Conservation (phyloP, 192 early-diverging fungal genomes). For the Chytriomyces sp. region DNA sequence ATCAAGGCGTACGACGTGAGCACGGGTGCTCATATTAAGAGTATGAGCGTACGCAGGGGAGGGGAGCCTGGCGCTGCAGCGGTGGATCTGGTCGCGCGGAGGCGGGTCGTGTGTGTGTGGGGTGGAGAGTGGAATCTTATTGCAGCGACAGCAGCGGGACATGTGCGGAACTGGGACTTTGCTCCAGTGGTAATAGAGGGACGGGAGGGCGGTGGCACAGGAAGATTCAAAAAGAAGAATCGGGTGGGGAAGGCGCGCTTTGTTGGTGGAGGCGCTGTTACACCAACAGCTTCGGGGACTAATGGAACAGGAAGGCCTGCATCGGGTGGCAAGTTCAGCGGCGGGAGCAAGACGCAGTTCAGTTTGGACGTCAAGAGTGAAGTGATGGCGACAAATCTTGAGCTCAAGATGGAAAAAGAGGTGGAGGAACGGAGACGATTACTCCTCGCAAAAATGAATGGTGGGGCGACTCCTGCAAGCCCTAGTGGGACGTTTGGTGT, state of each 20-base stretch:
- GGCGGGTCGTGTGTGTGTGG: constrained; percentile 2
- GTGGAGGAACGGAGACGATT: constrained; percentile 9
- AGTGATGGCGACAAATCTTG: not conserved
- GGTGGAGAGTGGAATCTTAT: constrained; percentile 25
- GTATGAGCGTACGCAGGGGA: constrained; percentile 1
- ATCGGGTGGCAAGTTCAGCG: not conserved
- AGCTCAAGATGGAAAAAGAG: constrained; percentile 9
- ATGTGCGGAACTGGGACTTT: constrained; percentile 33
- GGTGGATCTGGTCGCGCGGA: not conserved
- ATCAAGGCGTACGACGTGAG: constrained; percentile 11
- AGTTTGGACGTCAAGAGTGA: constrained; percentile 14
- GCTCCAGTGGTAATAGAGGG: not conserved
- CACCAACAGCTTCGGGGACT: not conserved
- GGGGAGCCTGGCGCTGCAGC: constrained; percentile 6
- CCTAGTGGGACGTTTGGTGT: not conserved
- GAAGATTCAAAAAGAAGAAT: not conserved
- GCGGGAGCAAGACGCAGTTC: constrained; percentile 13
- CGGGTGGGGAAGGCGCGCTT: not conserved
- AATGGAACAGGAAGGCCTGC: not conserved
- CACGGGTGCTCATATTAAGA: constrained; percentile 5
- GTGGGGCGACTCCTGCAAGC: not conserved
- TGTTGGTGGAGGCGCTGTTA: constrained; percentile 4
- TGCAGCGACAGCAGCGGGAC: constrained; percentile 14
- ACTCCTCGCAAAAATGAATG: constrained; percentile 12
- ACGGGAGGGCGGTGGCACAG: constrained; percentile 2